Conservation (phyloP, 2,329 filamentous ascomycete species). For the Fusarium buharicum region DNA sequence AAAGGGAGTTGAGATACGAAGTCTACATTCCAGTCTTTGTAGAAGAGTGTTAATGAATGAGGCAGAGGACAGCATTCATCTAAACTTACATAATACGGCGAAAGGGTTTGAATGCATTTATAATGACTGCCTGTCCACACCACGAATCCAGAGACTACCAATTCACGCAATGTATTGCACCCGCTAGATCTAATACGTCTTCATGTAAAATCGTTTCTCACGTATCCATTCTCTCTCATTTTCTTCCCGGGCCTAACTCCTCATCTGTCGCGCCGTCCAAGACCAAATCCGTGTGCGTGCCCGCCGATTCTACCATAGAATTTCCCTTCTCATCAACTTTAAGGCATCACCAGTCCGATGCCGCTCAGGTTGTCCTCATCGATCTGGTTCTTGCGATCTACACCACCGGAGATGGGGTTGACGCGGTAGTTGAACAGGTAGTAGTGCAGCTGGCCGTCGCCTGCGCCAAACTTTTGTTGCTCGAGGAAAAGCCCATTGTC, state of each 20-base stretch:
- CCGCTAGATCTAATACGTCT: conserved; percentile 15
- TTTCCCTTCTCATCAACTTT: not conserved
- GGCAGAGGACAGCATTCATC: not conserved
- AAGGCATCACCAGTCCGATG: conserved; percentile 84
- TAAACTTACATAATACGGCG: not conserved
- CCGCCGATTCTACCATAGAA: not conserved
- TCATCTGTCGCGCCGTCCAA: not conserved
- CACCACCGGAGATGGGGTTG: conserved; percentile 83
- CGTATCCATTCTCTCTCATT: conserved; percentile 11
- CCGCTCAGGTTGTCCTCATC: conserved; percentile 84
- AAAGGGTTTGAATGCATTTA: not conserved
- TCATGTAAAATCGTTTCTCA: conserved; percentile 20
- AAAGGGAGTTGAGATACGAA: conserved; percentile 3
- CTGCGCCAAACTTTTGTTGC: conserved; percentile 92
- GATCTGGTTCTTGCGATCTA: conserved; percentile 80
- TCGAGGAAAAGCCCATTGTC: conserved; percentile 95
- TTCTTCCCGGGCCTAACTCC: conserved; percentile 5
- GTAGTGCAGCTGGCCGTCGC: conserved; percentile 94
- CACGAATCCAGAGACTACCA: not conserved
- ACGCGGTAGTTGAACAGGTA: conserved; percentile 98
- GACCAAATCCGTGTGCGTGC: not conserved
- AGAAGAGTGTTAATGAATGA: not conserved
- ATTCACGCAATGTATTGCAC: conserved; percentile 10
- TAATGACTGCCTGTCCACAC: too few relatives aligned
- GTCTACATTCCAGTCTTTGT: conserved; percentile 18